Percentiles rank a stretch among this genome's conserved stretches.
phyloP scores from a whole-genome alignment of 2,329 filamentous ascomycete species.

The Aureobasidium mangrovei region DNA sequence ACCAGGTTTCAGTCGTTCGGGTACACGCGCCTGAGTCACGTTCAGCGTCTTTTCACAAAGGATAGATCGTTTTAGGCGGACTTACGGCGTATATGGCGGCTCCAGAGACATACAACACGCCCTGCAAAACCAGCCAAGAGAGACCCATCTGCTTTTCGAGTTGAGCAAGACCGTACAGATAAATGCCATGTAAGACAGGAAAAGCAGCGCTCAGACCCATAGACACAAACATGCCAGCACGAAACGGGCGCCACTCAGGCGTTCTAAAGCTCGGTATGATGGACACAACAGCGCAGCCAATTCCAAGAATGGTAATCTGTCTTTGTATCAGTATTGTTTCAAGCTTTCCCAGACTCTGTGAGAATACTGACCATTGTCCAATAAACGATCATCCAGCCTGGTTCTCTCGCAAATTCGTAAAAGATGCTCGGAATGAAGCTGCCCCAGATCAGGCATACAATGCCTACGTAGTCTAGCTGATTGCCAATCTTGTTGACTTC shows the following conservation, averaged over 20 bases:
- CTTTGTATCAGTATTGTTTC: background rate
- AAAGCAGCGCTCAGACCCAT: conserved; percentile 78
- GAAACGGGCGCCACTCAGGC: conserved; percentile 72
- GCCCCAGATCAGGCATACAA: conserved; percentile 83
- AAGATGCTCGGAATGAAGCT: conserved; percentile 83
- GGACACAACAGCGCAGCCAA: conserved; percentile 68
- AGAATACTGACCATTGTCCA: conserved; percentile 56
- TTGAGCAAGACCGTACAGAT: conserved; percentile 55
- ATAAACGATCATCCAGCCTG: conserved; percentile 58
- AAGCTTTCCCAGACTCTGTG: background rate
- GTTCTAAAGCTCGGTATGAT: conserved; percentile 77
- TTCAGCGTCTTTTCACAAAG: background rate
- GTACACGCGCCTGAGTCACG: conserved; percentile 56
- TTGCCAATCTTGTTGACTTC: conserved; percentile 75
- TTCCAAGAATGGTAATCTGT: conserved; percentile 68
- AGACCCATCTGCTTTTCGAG: conserved; percentile 70
- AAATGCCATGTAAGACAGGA: conserved; percentile 69
- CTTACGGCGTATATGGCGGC: conserved; percentile 73
- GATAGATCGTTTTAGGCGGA: background rate
- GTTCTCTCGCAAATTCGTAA: conserved; percentile 72
- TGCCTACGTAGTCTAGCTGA: conserved; percentile 89
- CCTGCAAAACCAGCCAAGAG: conserved; percentile 70
- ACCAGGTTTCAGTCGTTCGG: conserved; percentile 70
- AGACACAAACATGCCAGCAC: conserved; percentile 79
- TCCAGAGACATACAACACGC: conserved; percentile 74